Base-by-base conservation (phyloP, 768 basidiomycete species). In the Lactarius trivialis region DNA sequence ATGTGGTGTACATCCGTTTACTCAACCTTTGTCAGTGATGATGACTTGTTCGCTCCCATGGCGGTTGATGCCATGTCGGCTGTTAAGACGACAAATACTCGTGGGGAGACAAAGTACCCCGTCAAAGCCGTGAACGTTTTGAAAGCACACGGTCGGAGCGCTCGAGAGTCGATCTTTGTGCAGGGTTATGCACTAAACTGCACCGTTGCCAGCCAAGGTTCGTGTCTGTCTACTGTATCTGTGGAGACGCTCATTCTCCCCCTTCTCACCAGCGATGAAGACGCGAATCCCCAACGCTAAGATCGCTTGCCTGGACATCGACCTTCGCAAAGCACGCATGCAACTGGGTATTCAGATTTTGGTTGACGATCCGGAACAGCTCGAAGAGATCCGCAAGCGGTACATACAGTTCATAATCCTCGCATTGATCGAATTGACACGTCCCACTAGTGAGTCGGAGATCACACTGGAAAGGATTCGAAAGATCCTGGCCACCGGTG, bases 41-140 rank as follows among this genome's bases (percentile, higher is more conserved):
- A 96, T 69, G 95, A 97, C 72, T 79, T 98, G 57, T 99, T 98
- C 73, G 95, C 96, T 12, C 96, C 97, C 51, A 91, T 99, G 87
- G 94, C 96, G 55, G 97, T 99, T 15, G 95, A 98, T 68, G 97
- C 97, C 32, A 98, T 99, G 93, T 83, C 94, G 51, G 89, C 97
- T 4, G 97, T 99, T 59, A 94, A 88, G 78, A 94, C 93, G 7
- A 85, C 92, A 70, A 98, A 98, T 73, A 76, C 86, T 66, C 85
- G 93, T 56, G 97, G 97, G 33, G 97, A 99, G 72, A 88, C 90
- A 71, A 98, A 98, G 75, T 99, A 98, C 76, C 97, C 97, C 6
- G 97, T 99, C 64, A 98, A 99, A 76, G 97, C 97, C 5, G 97
- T 99, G 66, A 99, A 99, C 71, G 85, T 98, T 32, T 80, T 99